Percentiles rank a stretch among this genome's conserved stretches.
Evolutionary conservation across 2,329 filamentous ascomycete species (phyloP).

Genomic region (Colletotrichum tropicicola): DNA sequence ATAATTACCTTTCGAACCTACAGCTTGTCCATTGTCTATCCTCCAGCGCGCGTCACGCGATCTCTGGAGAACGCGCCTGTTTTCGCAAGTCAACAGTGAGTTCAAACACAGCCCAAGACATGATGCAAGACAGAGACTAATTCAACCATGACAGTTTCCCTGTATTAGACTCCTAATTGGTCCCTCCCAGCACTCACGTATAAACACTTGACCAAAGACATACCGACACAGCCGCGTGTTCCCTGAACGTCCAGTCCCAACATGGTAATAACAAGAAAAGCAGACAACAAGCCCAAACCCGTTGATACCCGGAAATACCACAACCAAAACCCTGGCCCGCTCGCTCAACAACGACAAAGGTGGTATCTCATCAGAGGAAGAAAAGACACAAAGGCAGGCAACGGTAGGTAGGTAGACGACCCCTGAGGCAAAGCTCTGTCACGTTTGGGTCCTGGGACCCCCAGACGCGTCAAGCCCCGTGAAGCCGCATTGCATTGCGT

Average conservation of each 20-base stretch:
- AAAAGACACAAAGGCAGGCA: constrained; percentile 10
- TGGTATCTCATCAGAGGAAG: constrained; percentile 20
- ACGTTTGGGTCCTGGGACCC: not conserved
- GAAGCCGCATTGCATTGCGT: not conserved
- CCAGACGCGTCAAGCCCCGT: not conserved
- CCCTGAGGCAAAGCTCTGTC: not conserved
- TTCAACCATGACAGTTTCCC: no score
- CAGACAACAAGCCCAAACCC: not conserved
- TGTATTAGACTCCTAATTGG: not conserved
- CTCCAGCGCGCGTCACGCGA: not conserved
- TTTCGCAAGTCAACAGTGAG: no score
- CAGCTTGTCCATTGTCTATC: not conserved
- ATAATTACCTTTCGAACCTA: no score
- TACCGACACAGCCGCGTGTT: not conserved
- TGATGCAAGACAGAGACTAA: no score
- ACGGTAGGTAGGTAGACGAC: not conserved
- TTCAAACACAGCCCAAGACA: no score
- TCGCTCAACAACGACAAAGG: constrained; percentile 18
- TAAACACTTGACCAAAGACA: not conserved
- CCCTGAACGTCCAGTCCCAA: not conserved
- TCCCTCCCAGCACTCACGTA: not conserved
- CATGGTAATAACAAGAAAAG: not conserved
- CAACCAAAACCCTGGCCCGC: constrained; percentile 6
- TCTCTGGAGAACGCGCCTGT: no score
- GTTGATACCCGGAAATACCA: not conserved